Conservation (phyloP, 2,329 filamentous ascomycete genomes). For the Arthrobotrys megalospora region DNA sequence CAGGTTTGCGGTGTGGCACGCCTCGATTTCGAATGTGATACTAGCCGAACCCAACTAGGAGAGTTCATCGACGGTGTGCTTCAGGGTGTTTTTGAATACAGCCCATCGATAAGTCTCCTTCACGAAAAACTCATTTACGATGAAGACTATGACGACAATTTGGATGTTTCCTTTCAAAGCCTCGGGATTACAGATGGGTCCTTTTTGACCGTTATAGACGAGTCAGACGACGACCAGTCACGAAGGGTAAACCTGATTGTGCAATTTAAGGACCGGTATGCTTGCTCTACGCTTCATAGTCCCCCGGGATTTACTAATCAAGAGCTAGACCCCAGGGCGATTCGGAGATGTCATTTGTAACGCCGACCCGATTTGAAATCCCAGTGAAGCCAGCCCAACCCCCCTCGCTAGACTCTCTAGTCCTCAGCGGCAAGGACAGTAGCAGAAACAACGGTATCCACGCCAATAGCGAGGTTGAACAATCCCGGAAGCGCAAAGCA, state of each 20-base stretch:
- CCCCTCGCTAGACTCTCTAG: constrained; percentile 65
- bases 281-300: constrained; percentile 41
- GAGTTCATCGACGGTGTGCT: constrained; percentile 85
- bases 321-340: constrained; percentile 66
- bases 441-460: constrained; percentile 1
- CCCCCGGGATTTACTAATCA: constrained; percentile 63
- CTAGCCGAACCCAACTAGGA: constrained; percentile 79
- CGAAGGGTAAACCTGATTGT: constrained; percentile 86
- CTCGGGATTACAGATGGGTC: constrained; percentile 81
- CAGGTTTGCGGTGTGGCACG: constrained; percentile 85
- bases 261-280: constrained; percentile 76
- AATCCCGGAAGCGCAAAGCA: constrained; percentile 55
- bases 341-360: constrained; percentile 63
- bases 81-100: constrained; percentile 79
- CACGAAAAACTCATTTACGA: constrained; percentile 88
- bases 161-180: constrained; percentile 83
- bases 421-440: constrained; percentile 64
- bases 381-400: constrained; percentile 69
- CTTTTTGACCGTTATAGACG: constrained; percentile 86
- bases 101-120: constrained; percentile 83
- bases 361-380: constrained; percentile 67
- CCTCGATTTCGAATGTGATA: constrained; percentile 77
- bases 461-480: constrained; percentile 5
- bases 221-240: constrained; percentile 78
- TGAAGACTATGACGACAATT: constrained; percentile 87